Evolutionary conservation across 768 basidiomycete genomes (phyloP), one percentile per base, ranked within the genome.

Genomic region (Kwoniella heveanensis): DNA sequence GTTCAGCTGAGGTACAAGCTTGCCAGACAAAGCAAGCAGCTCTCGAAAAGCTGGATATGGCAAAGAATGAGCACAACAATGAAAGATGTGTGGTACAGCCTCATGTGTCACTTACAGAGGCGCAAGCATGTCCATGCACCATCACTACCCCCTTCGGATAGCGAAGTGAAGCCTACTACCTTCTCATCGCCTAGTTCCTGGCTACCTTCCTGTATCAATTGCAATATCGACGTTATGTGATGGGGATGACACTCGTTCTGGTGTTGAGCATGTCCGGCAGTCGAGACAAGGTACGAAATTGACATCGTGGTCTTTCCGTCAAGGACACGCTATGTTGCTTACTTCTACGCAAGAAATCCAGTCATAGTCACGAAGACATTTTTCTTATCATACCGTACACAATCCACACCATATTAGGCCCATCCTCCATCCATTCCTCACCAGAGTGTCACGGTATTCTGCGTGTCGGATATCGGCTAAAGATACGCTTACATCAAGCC

Each of bases 251-350:
- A 48, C 44, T 77, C 76, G 61, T 74, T 77, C 61, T 77, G 74
- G 55, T 61, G 37, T 57, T 69, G 68, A 1, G 76, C 70, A 44
- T 77, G 74, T 19, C 76, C 76, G 12, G 76, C 76, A 0, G 76
- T 77, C 0, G 76, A 72, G 15, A 77, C 72, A 4, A 77, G 72
- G 36, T 77, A 77, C 1, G 76, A 77, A 10, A 77, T 57, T 5
- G 61, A 62, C 62, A 64, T 64, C 24, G 17, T 24, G 15, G 39
- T 44, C 8, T 7, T 9, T 17, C 19, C 19, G 17, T 8, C 15
- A 44, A 17, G 13, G 32, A 32, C 32, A 13, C 32, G n/a, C n/a
- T n/a, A n/a, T n/a, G 32, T 13, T 36, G 32, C 32, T 36, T 36
- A 13, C 32, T 6, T 36, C 32, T 36, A 36, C 32, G 13, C n/a